A percentile compares a stretch with the other conserved stretches of the same genome.
These are phyloP conservation scores for Euphrasia arctica DNA, from an alignment of 305 asterid genomes.

Conservation along the genomic window DNA sequence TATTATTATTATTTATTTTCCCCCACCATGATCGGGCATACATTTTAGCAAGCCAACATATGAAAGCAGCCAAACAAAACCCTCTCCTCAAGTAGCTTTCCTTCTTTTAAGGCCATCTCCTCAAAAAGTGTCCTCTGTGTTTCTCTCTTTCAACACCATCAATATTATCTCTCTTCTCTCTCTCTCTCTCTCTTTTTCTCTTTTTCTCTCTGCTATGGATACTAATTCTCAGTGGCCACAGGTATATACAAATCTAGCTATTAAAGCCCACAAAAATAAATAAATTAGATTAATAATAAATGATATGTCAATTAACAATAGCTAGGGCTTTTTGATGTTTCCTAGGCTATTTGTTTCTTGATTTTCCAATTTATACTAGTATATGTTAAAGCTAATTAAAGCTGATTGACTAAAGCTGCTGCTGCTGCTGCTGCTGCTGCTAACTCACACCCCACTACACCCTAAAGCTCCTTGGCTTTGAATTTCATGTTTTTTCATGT, in stretches of 20 bases:
- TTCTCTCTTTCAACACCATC: slow-evolving; percentile 24
- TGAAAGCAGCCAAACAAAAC: slow-evolving; percentile 36
- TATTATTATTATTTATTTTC: not conserved
- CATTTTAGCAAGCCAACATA: slow-evolving; percentile 34
- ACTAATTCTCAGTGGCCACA: slow-evolving; percentile 18
- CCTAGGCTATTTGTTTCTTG: slow-evolving; percentile 19
- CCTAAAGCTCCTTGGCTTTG: slow-evolving; percentile 8
- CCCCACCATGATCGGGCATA: slow-evolving; percentile 39
- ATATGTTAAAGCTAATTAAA: too few species aligned
- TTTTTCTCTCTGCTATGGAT: slow-evolving; percentile 34
- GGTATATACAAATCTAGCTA: not conserved
- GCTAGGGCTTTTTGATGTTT: slow-evolving; percentile 24
- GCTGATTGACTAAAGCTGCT: too few species aligned
- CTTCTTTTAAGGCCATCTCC: slow-evolving; percentile 34
- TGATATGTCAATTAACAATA: not conserved
- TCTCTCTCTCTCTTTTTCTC: too few species aligned
- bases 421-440: not conserved
- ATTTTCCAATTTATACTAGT: not conserved
- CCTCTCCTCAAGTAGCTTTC: slow-evolving; percentile 36
- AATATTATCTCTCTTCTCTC: slow-evolving; percentile 5
- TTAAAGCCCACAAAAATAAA: not conserved
- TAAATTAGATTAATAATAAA: not conserved
- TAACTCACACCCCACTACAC: slow-evolving; percentile 26
- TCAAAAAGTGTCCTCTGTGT: slow-evolving; percentile 21
- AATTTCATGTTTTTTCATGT: slow-evolving; percentile 17